A percentile compares a stretch with the other conserved stretches of the same genome.
Evolutionary conservation across 169 alveolate species (phyloP).

Genomic region (Perkinsus olseni): DNA sequence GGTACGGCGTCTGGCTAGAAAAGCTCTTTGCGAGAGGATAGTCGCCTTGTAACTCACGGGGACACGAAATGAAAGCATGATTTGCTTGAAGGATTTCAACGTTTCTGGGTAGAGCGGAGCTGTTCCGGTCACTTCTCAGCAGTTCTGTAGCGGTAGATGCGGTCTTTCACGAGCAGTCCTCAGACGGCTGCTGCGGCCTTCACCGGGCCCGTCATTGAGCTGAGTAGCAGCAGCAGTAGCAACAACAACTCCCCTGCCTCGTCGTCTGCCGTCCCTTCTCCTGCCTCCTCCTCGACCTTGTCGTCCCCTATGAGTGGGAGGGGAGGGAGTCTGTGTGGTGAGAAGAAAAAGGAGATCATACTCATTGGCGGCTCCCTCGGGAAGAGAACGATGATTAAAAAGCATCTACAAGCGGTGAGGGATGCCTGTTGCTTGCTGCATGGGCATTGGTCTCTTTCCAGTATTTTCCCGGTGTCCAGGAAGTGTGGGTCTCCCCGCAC

Average conservation of each 20-base stretch:
- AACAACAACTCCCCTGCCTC: neutral
- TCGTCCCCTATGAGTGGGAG: neutral
- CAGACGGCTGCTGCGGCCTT: neutral
- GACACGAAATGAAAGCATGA: too few relatives aligned
- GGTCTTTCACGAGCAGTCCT: neutral
- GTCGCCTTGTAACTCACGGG: too few relatives aligned
- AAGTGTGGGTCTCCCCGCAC: neutral
- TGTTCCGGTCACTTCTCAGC: too few relatives aligned
- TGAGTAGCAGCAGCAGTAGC: neutral
- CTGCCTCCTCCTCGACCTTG: neutral
- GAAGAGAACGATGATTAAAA: neutral
- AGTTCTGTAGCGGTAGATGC: neutral
- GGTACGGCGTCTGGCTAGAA: too few relatives aligned
- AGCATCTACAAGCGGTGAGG: neutral
- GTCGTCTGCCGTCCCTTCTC: neutral
- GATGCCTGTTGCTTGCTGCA: neutral
- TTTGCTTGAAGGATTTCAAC: too few relatives aligned
- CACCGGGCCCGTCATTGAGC: neutral
- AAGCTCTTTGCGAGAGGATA: too few relatives aligned
- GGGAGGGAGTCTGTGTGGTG: neutral
- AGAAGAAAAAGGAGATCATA: neutral
- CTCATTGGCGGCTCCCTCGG: neutral
- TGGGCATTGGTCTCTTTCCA: neutral
- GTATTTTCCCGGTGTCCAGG: neutral
- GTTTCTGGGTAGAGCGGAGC: too few relatives aligned